phyloP scores from a whole-genome alignment of 164 flowering plant genomes.

The Aristolochia californica region DNA sequence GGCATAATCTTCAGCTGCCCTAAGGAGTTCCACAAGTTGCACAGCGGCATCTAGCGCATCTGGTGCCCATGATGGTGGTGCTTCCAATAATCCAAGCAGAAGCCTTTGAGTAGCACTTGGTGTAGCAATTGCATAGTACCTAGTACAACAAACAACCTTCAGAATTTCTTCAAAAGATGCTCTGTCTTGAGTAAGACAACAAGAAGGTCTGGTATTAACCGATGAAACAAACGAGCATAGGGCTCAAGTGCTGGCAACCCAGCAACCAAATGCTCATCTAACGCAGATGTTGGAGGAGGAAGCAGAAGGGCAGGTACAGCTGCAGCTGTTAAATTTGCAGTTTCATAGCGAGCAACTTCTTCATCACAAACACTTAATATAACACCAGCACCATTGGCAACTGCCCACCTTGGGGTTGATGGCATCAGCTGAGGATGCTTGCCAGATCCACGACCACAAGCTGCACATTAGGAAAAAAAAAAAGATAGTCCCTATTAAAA shows the following conservation, averaged over 20 bases:
- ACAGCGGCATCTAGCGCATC: slow-evolving; percentile 99
- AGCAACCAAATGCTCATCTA: slow-evolving; percentile 95
- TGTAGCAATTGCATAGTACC: slow-evolving; percentile 91
- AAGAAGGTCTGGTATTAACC: slow-evolving; percentile 30
- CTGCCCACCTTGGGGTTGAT: slow-evolving; percentile 98
- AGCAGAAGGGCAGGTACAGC: slow-evolving; percentile 97
- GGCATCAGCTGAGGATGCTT: slow-evolving; percentile 97
- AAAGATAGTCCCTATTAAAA: too few relatives aligned
- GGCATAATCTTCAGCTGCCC: slow-evolving; percentile 96
- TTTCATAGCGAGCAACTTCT: slow-evolving; percentile 89
- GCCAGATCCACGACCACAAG: slow-evolving; percentile 83
- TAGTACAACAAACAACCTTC: slow-evolving; percentile 14
- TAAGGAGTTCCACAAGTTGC: slow-evolving; percentile 92
- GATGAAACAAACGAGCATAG: slow-evolving; percentile 88
- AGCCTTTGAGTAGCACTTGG: slow-evolving; percentile 98
- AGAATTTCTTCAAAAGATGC: background rate
- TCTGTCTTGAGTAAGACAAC: background rate
- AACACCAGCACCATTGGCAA: slow-evolving; percentile 98
- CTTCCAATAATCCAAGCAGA: slow-evolving; percentile 92
- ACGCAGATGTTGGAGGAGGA: slow-evolving; percentile 89
- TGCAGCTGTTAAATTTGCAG: slow-evolving; percentile 86
- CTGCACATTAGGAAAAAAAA: slow-evolving; percentile 17
- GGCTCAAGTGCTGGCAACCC: slow-evolving; percentile 98
- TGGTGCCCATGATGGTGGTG: slow-evolving; percentile 99
- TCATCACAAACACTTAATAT: slow-evolving; percentile 94